These are phyloP conservation scores for Blastobotrys muscicola DNA, from an alignment of 805 yeast species.

Conservation along the genomic window DNA sequence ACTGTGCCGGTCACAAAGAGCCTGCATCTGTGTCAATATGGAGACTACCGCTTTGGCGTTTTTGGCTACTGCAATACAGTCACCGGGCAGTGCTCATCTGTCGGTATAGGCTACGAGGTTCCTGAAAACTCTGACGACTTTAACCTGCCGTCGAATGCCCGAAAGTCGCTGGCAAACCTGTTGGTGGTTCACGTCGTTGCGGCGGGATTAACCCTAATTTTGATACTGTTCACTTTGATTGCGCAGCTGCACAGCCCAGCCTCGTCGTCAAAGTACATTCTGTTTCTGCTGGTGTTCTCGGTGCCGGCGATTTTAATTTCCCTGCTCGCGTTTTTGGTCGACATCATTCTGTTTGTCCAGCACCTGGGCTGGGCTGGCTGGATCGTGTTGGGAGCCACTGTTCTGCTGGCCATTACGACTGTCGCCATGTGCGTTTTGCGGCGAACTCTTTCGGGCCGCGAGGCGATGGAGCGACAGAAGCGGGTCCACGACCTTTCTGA, in stretches of 20 bases:
- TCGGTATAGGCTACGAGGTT: constrained; percentile 36
- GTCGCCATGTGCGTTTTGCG: constrained; percentile 64
- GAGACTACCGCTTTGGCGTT: constrained; percentile 51
- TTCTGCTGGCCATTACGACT: constrained; percentile 52
- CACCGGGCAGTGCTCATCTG: constrained; percentile 31
- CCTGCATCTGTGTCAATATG: constrained; percentile 42
- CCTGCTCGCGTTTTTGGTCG: constrained; percentile 70
- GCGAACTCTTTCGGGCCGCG: constrained; percentile 39
- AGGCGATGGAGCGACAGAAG: constrained; percentile 18
- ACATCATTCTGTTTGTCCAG: constrained; percentile 67
- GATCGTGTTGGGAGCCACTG: constrained; percentile 64
- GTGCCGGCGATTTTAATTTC: constrained; percentile 61
- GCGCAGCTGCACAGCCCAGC: constrained; percentile 33
- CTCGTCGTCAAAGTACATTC: constrained; percentile 35
- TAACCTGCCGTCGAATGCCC: constrained; percentile 49
- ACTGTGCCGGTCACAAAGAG: constrained; percentile 48
- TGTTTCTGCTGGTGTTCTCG: constrained; percentile 47
- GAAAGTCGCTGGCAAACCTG: constrained; percentile 48
- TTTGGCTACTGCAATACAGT: constrained; percentile 50
- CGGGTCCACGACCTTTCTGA: constrained; percentile 8
- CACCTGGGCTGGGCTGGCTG: constrained; percentile 78
- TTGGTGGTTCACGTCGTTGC: constrained; percentile 62
- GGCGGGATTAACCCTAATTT: constrained; percentile 42
- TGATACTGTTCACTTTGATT: constrained; percentile 33
- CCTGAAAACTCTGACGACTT: constrained; percentile 32